Evolutionary conservation across 768 basidiomycete genomes (phyloP), one percentile per base, ranked within the genome.

Genomic region (Pleurotus salmoneostramineus): DNA sequence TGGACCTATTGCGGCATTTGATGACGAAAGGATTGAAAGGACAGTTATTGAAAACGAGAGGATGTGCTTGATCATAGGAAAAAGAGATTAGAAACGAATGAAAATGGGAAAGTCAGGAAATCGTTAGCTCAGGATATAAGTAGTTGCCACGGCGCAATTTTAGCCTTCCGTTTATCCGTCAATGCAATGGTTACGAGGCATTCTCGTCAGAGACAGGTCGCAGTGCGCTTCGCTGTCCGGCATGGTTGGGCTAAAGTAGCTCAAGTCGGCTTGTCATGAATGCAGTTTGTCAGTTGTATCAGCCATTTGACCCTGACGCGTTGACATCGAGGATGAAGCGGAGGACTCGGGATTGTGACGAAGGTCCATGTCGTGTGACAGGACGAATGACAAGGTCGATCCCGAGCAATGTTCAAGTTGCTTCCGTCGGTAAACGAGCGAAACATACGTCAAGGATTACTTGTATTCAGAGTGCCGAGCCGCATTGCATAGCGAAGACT

Each of bases 1-100:
- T 36, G 60, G 60, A 8, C 51, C 56, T 21, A 61, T 58, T 45
- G 43, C 52, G 35, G 52, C 45, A 55, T 55, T 55, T 11, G 52
- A 42, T 17, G 40, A 31, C 27, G 52, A 42, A 43, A 55, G 52
- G 15, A 55, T 42, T 33, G 52, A 55, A 55, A 55, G 52, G 52
- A 55, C 52, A 11, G 52, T 55, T 40, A 55, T 36, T n/a, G 36
- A 35, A 55, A 55, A 55, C 14, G 52, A 55, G 52, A 55, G 52
- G 36, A 55, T 31, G 40, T 36, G 52, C 52, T 27, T 40, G 43
- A 55, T 43, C 52, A 55, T 55, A 55, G 52, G 52, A 55, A 55
- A 27, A 55, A 44, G 52, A 55, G 40, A 40, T 37, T 43, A 40
- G 52, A 55, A 55, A 55, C 52, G 52, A 55, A 55, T 43, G 52